phyloP scores from a whole-genome alignment of 305 asterid genomes.

The Solanum hybrid region DNA sequence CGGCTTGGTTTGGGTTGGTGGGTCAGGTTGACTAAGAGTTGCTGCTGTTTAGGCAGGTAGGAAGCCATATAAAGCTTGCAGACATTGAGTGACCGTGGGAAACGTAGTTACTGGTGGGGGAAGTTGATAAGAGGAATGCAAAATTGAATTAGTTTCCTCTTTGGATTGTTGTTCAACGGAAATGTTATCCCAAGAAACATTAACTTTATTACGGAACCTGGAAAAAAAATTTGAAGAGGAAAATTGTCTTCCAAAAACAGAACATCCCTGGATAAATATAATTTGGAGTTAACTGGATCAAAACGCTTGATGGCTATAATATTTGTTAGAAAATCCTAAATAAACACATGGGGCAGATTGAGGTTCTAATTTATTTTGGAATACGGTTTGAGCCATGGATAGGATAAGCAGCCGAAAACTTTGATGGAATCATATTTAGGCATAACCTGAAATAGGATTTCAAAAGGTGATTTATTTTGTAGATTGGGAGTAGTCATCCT shows the following conservation, averaged over 20 bases:
- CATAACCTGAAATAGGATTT: too few species aligned
- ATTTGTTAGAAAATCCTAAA: not conserved
- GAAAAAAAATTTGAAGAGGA: not conserved
- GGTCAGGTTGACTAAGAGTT: too few species aligned
- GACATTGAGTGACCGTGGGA: not conserved
- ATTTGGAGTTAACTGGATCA: not conserved
- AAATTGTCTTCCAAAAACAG: not conserved
- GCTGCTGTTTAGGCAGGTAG: not conserved
- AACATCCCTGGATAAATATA: not conserved
- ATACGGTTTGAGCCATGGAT: too few species aligned
- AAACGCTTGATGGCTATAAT: not conserved
- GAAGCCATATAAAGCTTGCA: not conserved
- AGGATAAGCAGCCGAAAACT: too few species aligned
- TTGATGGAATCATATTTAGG: too few species aligned
- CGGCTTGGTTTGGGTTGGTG: not conserved
- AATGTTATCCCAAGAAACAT: not conserved
- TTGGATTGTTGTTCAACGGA: not conserved
- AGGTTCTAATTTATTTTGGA: too few species aligned
- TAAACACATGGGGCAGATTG: not conserved
- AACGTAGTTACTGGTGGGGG: not conserved
- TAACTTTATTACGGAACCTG: not conserved
- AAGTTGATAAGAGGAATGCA: not conserved
- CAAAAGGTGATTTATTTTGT: too few species aligned
- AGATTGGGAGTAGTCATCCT: too few species aligned
- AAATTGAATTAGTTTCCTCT: not conserved